Evolutionary conservation across 2,329 filamentous ascomycete species (phyloP).

Genomic region (Diaporthe citri): DNA sequence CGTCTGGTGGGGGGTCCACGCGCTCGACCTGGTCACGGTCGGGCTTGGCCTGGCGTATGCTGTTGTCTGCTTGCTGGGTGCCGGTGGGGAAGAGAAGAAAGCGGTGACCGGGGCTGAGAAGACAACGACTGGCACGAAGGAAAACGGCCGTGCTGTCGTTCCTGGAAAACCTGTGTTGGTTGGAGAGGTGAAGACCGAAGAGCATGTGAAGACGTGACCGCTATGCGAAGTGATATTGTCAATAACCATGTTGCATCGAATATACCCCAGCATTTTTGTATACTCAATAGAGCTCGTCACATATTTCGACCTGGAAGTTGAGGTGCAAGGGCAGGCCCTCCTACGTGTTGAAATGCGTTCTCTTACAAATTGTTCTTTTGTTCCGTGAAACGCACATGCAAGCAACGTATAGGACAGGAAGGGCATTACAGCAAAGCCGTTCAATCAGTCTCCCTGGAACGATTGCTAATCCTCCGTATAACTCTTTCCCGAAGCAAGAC

Average conservation of each 20-base stretch:
- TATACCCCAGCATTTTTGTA: constrained; percentile 34
- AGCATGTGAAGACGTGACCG: background rate
- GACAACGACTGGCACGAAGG: background rate
- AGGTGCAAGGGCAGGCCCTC: too few relatives aligned
- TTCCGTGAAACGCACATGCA: background rate
- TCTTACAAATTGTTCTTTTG: background rate
- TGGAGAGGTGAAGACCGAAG: background rate
- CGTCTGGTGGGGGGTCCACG: constrained; percentile 93
- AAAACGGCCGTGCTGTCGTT: background rate
- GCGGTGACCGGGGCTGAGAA: background rate
- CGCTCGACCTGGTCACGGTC: constrained; percentile 70
- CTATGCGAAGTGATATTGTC: background rate
- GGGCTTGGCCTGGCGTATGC: constrained; percentile 48
- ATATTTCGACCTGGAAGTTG: background rate
- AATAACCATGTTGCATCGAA: constrained; percentile 8
- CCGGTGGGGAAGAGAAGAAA: background rate
- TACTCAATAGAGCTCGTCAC: background rate
- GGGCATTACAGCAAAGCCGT: too few relatives aligned
- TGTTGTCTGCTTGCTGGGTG: constrained; percentile 13
- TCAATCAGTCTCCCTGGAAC: too few relatives aligned
- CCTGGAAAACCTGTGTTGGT: too few relatives aligned
- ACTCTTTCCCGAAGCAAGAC: too few relatives aligned
- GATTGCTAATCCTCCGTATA: too few relatives aligned
- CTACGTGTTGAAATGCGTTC: background rate
- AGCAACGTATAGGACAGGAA: too few relatives aligned